These are phyloP conservation scores for Ophiosphaerella narmari DNA, from an alignment of 2,329 filamentous ascomycete genomes.

Conservation along the genomic window DNA sequence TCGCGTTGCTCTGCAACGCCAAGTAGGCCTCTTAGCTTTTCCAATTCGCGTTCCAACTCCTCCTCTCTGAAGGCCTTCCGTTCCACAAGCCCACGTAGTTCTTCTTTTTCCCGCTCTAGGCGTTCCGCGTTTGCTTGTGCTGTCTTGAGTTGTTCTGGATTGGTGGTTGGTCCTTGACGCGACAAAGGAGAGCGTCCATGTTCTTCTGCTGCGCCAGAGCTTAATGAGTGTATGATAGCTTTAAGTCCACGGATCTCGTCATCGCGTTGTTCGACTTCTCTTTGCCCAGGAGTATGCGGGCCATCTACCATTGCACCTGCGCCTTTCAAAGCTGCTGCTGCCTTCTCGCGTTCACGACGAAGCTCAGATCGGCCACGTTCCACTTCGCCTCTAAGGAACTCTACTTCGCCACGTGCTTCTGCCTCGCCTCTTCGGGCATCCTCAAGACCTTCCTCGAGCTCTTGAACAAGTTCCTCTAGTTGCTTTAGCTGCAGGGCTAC, in stretches of 20 bases:
- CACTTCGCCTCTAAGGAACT: conserved; percentile 92
- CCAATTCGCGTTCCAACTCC: conserved; percentile 82
- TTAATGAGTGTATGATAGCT: conserved; percentile 95
- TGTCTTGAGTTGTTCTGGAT: conserved; percentile 56
- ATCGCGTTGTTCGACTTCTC: conserved; percentile 90
- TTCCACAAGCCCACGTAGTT: conserved; percentile 74
- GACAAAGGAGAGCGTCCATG: conserved; percentile 38
- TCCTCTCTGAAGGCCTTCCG: conserved; percentile 76
- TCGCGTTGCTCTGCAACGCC: conserved; percentile 53
- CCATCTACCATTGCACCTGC: conserved; percentile 53
- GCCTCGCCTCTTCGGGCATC: conserved; percentile 93
- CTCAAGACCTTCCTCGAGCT: conserved; percentile 94
- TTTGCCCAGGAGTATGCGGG: conserved; percentile 54
- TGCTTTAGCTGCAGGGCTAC: conserved; percentile 92
- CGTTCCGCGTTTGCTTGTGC: conserved; percentile 67
- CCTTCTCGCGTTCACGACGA: conserved; percentile 84
- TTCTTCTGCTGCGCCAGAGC: conserved; percentile 65
- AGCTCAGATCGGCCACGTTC: conserved; percentile 89
- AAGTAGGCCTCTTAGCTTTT: conserved; percentile 55
- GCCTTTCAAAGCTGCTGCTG: conserved; percentile 64
- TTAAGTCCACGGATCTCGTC: conserved; percentile 97
- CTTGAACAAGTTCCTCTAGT: conserved; percentile 92
- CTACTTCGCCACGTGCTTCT: conserved; percentile 92
- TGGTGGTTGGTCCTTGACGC: conserved; percentile 32
- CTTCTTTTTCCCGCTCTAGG: conserved; percentile 78